phyloP scores from a whole-genome alignment of 108 stramenopile species.

The Seminavis robusta region DNA sequence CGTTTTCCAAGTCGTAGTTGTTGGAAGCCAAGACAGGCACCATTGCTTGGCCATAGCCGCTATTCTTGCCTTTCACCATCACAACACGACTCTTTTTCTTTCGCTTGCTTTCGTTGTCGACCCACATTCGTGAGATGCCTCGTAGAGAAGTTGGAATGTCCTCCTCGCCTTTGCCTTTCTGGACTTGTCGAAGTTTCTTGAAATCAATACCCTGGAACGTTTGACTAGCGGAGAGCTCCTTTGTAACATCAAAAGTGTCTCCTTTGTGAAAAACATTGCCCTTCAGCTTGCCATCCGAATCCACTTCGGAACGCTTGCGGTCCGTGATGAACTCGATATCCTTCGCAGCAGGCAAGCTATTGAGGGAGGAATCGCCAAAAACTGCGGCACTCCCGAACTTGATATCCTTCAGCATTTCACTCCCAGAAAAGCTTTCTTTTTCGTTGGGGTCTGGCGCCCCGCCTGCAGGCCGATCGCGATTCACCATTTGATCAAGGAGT shows the following conservation, averaged over 20 bases:
- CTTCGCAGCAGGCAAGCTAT: constrained; percentile 55
- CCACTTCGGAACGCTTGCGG: constrained; percentile 52
- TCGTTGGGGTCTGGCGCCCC: constrained; percentile 19
- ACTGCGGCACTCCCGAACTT: constrained; percentile 65
- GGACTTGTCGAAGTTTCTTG: constrained; percentile 41
- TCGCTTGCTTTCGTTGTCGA: constrained; percentile 30
- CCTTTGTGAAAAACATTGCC: constrained; percentile 28
- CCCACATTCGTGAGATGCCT: too few relatives aligned
- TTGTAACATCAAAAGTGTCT: constrained; percentile 44
- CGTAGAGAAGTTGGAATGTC: too few relatives aligned
- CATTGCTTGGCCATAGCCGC: constrained; percentile 42
- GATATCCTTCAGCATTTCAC: constrained; percentile 54
- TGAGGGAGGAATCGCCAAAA: constrained; percentile 37
- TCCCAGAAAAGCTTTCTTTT: constrained; percentile 63
- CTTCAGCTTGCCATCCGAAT: constrained; percentile 35
- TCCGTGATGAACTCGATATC: constrained; percentile 80
- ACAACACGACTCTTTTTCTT: constrained; percentile 48
- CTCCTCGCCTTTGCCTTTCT: constrained; percentile 25
- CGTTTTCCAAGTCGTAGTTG: constrained; percentile 51
- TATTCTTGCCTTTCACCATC: constrained; percentile 37
- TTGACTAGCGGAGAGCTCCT: constrained; percentile 39
- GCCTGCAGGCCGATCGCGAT: constrained; percentile 28
- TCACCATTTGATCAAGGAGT: constrained; percentile 75
- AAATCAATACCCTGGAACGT: constrained; percentile 54
- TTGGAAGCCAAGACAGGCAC: constrained; percentile 65